These are phyloP conservation scores for Colletotrichum limetticola DNA, from an alignment of 2,329 filamentous ascomycete species.

Conservation along the genomic window DNA sequence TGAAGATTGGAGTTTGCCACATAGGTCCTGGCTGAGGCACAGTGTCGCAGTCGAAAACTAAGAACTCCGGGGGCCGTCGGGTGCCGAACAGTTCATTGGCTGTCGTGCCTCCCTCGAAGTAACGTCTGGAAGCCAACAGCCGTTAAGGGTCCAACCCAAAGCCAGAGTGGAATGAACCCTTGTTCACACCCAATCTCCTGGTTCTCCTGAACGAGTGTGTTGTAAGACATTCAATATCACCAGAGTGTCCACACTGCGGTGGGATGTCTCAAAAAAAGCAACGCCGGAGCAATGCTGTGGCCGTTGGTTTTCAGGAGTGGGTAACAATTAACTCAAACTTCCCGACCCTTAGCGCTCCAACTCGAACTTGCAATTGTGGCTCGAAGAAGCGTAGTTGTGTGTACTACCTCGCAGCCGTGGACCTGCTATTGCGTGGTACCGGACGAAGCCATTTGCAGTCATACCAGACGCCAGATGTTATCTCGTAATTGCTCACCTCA, in stretches of 20 bases:
- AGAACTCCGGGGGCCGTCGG: neutral
- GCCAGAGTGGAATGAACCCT: slow-evolving; percentile 6
- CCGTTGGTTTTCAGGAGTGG: neutral
- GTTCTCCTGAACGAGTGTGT: slow-evolving; percentile 9
- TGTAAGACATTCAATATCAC: slow-evolving; percentile 7
- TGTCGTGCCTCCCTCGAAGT: neutral
- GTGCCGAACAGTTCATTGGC: neutral
- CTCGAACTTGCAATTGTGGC: neutral
- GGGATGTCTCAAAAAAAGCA: slow-evolving; percentile 19
- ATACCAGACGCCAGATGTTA: neutral
- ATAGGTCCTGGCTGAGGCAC: neutral
- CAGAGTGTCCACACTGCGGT: neutral
- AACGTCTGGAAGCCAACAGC: neutral
- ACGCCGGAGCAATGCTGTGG: neutral
- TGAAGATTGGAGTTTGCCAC: neutral
- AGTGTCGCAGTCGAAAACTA: neutral
- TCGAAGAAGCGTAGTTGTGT: neutral
- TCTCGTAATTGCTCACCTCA: neutral
- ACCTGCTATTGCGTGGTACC: neutral
- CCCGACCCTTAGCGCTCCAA: neutral
- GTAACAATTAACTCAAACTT: neutral
- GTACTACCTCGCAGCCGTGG: neutral
- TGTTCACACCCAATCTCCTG: slow-evolving; percentile 22
- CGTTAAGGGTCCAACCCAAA: neutral
- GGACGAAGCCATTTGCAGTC: neutral